These are phyloP conservation scores for Gossypium mustelinum DNA, from an alignment of 345 rosid genomes.

Conservation along the genomic window DNA sequence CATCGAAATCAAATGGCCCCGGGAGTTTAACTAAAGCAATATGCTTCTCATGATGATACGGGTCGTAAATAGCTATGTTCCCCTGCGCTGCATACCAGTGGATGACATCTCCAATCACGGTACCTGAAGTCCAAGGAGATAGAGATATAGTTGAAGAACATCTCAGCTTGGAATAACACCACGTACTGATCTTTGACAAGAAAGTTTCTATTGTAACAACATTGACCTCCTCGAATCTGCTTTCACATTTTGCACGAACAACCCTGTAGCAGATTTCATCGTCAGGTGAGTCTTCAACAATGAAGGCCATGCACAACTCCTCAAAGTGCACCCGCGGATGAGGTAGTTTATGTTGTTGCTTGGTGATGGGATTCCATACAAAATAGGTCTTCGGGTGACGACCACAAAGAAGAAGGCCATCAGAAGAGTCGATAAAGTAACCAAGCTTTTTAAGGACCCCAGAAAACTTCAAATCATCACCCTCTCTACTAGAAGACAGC, in stretches of 20 bases:
- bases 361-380: constrained; percentile 48
- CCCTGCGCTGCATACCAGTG: constrained; percentile 52
- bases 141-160: constrained; percentile 41
- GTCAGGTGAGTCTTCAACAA: constrained; percentile 40
- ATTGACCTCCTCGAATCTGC: constrained; percentile 22
- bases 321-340: constrained; percentile 47
- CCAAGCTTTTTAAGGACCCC: constrained; percentile 46
- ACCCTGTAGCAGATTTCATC: constrained; percentile 43
- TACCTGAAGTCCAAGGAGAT: constrained; percentile 47
- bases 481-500: constrained; percentile 48
- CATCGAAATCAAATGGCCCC: constrained; percentile 42
- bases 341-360: constrained; percentile 38
- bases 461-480: constrained; percentile 50
- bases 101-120: constrained; percentile 42
- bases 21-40: constrained; percentile 45
- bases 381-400: constrained; percentile 62
- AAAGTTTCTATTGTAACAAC: constrained; percentile 49
- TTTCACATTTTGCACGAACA: constrained; percentile 51
- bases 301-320: constrained; percentile 56
- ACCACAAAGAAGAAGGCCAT: constrained; percentile 61
- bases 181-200: constrained; percentile 43
- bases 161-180: constrained; percentile 46
- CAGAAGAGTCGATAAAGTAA: constrained; percentile 58
- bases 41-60: constrained; percentile 33
- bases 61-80: constrained; percentile 45